A percentile compares a stretch with the other conserved stretches of the same genome.
Evolutionary conservation across 768 basidiomycete genomes (phyloP).

Genomic region (Suillus spraguei): DNA sequence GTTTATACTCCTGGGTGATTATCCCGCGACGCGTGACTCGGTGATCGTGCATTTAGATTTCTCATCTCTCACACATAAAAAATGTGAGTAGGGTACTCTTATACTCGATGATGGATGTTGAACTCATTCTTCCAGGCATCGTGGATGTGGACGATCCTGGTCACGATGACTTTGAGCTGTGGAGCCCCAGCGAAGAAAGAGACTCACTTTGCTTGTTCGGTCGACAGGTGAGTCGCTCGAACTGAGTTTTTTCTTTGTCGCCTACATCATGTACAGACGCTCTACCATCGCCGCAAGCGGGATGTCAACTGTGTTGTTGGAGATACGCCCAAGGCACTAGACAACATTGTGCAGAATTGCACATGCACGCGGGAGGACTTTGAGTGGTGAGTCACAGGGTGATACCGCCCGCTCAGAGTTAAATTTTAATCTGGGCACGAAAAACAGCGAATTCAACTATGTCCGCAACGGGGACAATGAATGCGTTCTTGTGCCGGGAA

Average conservation of each 20-base stretch:
- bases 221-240: slow-evolving; percentile 58
- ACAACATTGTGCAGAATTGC: slow-evolving; percentile 68
- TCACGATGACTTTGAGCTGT: slow-evolving; percentile 93
- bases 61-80: slow-evolving; percentile 64
- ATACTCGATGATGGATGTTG: background rate
- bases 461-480: slow-evolving; percentile 64
- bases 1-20: slow-evolving; percentile 82
- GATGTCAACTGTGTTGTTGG: slow-evolving; percentile 86
- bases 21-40: slow-evolving; percentile 43
- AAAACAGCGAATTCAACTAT: slow-evolving; percentile 88
- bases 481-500: slow-evolving; percentile 79
- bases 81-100: slow-evolving; percentile 58
- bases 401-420: background rate
- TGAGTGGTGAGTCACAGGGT: slow-evolving; percentile 75
- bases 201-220: slow-evolving; percentile 90
- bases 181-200: slow-evolving; percentile 94
- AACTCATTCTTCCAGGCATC: slow-evolving; percentile 50
- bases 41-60: slow-evolving; percentile 89
- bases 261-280: slow-evolving; percentile 52
- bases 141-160: slow-evolving; percentile 70
- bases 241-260: background rate
- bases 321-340: slow-evolving; percentile 52
- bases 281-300: slow-evolving; percentile 89
- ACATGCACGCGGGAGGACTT: slow-evolving; percentile 77
- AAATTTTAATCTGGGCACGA: background rate